Base-by-base conservation (phyloP, 129 eudicot species). In the Flaveria trinervia region DNA sequence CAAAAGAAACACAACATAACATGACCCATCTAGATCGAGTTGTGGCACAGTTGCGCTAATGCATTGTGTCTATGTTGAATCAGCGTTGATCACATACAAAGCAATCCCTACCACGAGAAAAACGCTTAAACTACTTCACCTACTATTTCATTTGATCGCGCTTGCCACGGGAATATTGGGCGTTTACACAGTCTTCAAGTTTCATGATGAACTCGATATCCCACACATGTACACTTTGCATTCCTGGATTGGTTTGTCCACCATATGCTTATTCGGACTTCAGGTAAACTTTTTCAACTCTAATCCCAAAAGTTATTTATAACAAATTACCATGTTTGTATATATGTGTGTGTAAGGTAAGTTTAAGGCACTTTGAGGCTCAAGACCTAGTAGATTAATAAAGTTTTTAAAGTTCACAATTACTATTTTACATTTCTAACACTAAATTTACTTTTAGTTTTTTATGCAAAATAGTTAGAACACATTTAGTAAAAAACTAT, bases 221-320 rank as follows among this genome's bases (percentile, higher is more conserved):
- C 81, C 97, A 20, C 20, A 89, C 66, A 50, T 92, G 81, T 88
- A 86, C 77, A 74, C 96, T 2, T 68, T 92, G 41, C 97, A 89
- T 82, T 89, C 97, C 10, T 92, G 96, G 97, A 50, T 92, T 48
- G 97, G 97, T 48, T 80, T 92, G 39, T 81, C 88, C 75, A 79
- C 92, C 70, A 69, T 89, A 43, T 71, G 74, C 83, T 79, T 92
- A 70, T 92, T 89, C 56, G 87, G 82, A 3, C 25, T 92, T 60
- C 97, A 89, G 84, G 97, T 87, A 86, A 74, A 28, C 9, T 69
- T 69, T 61, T 70, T 18, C 41, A 0, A 17, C 49, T 68, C 62
- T 17, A 16, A 52, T 72, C 23, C 15, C 54, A 66, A 33, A 74
- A 20, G 17, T 17, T 33, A 10, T 70, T 17, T 20, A 11, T 28